A percentile compares a stretch with the other conserved stretches of the same genome.
Conservation (phyloP, 2,329 filamentous ascomycete species). For the Pseudocercospora ulei region DNA sequence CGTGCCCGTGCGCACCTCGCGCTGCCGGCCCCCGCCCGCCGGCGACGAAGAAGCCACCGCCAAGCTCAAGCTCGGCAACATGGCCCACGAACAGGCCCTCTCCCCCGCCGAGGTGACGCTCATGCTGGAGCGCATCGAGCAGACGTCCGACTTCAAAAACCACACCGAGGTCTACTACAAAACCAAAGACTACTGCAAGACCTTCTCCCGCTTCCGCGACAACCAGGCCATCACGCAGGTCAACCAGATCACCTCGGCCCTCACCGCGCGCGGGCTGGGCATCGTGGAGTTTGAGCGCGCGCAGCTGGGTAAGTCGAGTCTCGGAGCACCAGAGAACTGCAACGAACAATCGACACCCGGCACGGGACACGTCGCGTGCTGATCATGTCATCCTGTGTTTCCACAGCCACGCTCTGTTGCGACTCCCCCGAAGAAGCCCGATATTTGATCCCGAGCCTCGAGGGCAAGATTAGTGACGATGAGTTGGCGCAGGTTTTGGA, state of each 20-base stretch:
- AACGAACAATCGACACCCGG: neutral
- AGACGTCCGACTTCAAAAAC: slow-evolving; percentile 38
- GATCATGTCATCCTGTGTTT: neutral
- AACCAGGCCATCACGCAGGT: slow-evolving; percentile 88
- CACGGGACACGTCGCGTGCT: neutral
- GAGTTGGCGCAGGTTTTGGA: slow-evolving; percentile 80
- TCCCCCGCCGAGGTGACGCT: slow-evolving; percentile 86
- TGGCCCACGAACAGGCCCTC: slow-evolving; percentile 80
- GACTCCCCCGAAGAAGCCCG: slow-evolving; percentile 92
- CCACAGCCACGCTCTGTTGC: slow-evolving; percentile 75
- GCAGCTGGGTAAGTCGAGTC: slow-evolving; percentile 64
- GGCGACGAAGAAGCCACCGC: slow-evolving; percentile 81
- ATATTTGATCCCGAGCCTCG: slow-evolving; percentile 79
- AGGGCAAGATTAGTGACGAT: slow-evolving; percentile 81
- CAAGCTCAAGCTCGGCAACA: slow-evolving; percentile 80
- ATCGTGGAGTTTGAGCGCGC: slow-evolving; percentile 77
- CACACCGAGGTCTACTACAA: slow-evolving; percentile 43
- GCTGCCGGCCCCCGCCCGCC: slow-evolving; percentile 57
- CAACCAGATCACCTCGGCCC: slow-evolving; percentile 42
- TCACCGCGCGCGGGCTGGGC: slow-evolving; percentile 41
- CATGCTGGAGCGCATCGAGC: slow-evolving; percentile 72
- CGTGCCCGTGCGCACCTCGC: slow-evolving; percentile 34
- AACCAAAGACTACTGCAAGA: slow-evolving; percentile 61
- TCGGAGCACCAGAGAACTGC: neutral
- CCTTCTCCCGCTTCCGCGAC: slow-evolving; percentile 87